Percentiles rank a stretch among this genome's conserved stretches.
phyloP scores from a whole-genome alignment of 2,329 filamentous ascomycete species.

The Sclerotinia trifoliorum region DNA sequence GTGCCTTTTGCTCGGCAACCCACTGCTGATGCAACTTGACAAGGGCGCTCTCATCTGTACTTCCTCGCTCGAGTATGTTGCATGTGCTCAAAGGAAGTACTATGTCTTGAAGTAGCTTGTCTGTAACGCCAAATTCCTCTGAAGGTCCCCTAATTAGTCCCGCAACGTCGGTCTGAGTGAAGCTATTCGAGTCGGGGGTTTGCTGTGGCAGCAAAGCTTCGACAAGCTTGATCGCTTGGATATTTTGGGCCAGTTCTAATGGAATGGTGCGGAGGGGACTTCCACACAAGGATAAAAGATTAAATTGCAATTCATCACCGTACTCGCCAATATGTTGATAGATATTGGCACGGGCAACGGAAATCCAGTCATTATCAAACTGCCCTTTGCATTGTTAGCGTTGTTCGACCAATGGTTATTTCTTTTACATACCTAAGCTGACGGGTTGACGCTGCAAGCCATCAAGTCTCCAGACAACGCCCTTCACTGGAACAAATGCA shows the following conservation, averaged over 20 bases:
- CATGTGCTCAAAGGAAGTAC: constrained; percentile 12
- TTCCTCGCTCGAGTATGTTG: constrained; percentile 25
- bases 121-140: constrained; percentile 27
- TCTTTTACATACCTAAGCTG: constrained; percentile 51
- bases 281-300: constrained; percentile 70
- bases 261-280: constrained; percentile 52
- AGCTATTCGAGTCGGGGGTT: constrained; percentile 46
- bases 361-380: constrained; percentile 60
- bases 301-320: constrained; percentile 69
- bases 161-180: constrained; percentile 31
- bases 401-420: background rate
- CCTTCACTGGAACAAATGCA: constrained; percentile 77
- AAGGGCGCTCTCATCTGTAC: constrained; percentile 34
- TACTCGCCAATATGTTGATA: constrained; percentile 65
- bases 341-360: constrained; percentile 62
- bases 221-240: constrained; percentile 45
- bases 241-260: constrained; percentile 44
- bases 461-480: constrained; percentile 83
- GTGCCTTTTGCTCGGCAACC: constrained; percentile 43
- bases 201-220: constrained; percentile 43
- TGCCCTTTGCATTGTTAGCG: constrained; percentile 28
- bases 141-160: constrained; percentile 23
- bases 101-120: constrained; percentile 27
- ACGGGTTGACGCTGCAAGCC: constrained; percentile 73
- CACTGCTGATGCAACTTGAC: constrained; percentile 44